phyloP scores from a whole-genome alignment of 2,329 filamentous ascomycete genomes.

The Decorospora gaudefroyi region DNA sequence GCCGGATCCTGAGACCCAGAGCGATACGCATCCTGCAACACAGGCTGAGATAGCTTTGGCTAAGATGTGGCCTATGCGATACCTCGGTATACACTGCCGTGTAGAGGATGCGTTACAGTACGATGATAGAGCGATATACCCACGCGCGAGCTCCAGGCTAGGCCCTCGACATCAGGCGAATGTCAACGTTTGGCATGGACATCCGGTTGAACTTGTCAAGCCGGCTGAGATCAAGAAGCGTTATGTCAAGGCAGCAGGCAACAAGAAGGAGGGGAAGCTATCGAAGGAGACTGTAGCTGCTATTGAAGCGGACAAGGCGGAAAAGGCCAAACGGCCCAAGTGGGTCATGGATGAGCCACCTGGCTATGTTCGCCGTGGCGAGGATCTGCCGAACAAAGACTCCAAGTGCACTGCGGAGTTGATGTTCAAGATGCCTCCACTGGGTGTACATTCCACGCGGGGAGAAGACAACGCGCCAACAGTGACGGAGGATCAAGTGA shows the following conservation, averaged over 20 bases:
- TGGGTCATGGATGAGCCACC: conserved; percentile 91
- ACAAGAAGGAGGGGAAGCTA: conserved; percentile 76
- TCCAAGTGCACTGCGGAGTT: conserved; percentile 74
- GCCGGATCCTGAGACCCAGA: conserved; percentile 55
- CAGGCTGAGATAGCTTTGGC: conserved; percentile 89
- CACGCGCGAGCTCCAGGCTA: conserved; percentile 87
- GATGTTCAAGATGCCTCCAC: conserved; percentile 74
- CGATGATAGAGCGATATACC: conserved; percentile 91
- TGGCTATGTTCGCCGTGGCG: conserved; percentile 83
- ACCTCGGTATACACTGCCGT: conserved; percentile 92
- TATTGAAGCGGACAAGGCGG: conserved; percentile 78
- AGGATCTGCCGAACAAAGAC: conserved; percentile 74
- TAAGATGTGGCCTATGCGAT: conserved; percentile 94
- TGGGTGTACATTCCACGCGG: conserved; percentile 54
- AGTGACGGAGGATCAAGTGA: conserved; percentile 64
- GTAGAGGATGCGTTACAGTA: conserved; percentile 95
- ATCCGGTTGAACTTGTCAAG: conserved; percentile 87
- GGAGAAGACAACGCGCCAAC: conserved; percentile 51
- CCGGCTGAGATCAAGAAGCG: conserved; percentile 82
- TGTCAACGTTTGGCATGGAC: conserved; percentile 82
- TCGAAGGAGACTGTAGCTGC: conserved; percentile 80
- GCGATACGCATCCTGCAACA: conserved; percentile 67
- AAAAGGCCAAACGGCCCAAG: conserved; percentile 80
- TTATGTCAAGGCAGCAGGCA: conserved; percentile 62
- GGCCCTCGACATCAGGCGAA: conserved; percentile 90